Evolutionary conservation across 106 monocot species (phyloP).

Genomic region (Acanthochlamys bracteata): DNA sequence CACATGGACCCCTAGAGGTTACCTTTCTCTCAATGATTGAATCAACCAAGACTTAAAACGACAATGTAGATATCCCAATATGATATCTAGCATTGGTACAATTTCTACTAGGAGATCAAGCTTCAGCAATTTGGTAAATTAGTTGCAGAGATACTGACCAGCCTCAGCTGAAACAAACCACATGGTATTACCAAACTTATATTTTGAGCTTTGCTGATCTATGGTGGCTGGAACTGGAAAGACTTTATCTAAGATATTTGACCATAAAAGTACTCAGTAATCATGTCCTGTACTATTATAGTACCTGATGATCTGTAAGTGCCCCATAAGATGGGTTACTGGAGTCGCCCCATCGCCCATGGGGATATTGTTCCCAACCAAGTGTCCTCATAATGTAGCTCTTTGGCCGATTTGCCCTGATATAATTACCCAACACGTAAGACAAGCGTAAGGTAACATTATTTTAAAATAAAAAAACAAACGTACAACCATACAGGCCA

Average conservation of each 20-base stretch:
- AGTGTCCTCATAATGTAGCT: constrained; percentile 79
- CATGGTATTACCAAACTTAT: neutral
- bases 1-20: too few species aligned
- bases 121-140: too few species aligned
- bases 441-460: neutral
- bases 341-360: constrained; percentile 87
- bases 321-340: constrained; percentile 89
- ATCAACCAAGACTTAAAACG: too few species aligned
- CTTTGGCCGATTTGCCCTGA: constrained; percentile 87
- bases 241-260: too few species aligned
- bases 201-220: neutral
- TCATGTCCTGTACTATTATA: neutral
- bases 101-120: too few species aligned
- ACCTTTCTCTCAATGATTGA: too few species aligned
- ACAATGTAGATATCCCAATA: too few species aligned
- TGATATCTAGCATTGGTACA: too few species aligned
- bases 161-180: neutral
- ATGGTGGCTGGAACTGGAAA: neutral
- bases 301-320: constrained; percentile 77
- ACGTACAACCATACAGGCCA: neutral
- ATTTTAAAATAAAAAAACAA: neutral
- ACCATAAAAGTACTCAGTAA: neutral
- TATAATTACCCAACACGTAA: constrained; percentile 3
- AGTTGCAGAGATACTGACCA: too few species aligned
- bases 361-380: constrained; percentile 91